Evolutionary conservation across 164 flowering plant species (phyloP).

Genomic region (Nymphaea colorata): DNA sequence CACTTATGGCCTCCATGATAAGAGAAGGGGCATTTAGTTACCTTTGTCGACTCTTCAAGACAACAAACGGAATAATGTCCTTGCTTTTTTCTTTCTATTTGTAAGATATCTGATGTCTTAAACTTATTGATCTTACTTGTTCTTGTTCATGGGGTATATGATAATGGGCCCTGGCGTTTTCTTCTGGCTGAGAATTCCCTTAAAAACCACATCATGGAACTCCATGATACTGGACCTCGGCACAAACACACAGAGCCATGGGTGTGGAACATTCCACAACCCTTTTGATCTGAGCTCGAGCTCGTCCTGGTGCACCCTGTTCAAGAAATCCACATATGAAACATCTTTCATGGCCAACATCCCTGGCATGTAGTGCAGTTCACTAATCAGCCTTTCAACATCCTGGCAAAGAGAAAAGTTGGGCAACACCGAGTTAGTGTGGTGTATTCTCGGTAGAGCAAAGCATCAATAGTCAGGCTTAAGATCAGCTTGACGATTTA

Average conservation of each 20-base stretch:
- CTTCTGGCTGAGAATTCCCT: constrained; percentile 29
- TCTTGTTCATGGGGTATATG: constrained; percentile 52
- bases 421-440: background rate
- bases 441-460: background rate
- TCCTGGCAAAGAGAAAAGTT: constrained; percentile 24
- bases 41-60: too few relatives aligned
- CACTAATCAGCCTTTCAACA: constrained; percentile 25
- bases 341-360: constrained; percentile 44
- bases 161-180: constrained; percentile 40
- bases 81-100: too few relatives aligned
- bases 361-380: constrained; percentile 31
- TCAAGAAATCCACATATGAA: constrained; percentile 38
- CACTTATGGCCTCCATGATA: too few relatives aligned
- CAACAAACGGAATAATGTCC: too few relatives aligned
- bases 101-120: too few relatives aligned
- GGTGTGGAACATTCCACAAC: constrained; percentile 86
- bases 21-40: too few relatives aligned
- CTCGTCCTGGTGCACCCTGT: constrained; percentile 55
- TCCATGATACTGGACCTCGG: constrained; percentile 54
- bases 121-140: constrained; percentile 31
- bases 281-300: constrained; percentile 41
- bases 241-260: constrained; percentile 77
- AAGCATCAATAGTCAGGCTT: too few relatives aligned
- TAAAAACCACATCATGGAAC: constrained; percentile 47
- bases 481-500: too few relatives aligned